Evolutionary conservation across 805 yeast genomes (phyloP), one percentile per base, ranked within the genome.

Genomic region (Wickerhamiella nectarea): DNA sequence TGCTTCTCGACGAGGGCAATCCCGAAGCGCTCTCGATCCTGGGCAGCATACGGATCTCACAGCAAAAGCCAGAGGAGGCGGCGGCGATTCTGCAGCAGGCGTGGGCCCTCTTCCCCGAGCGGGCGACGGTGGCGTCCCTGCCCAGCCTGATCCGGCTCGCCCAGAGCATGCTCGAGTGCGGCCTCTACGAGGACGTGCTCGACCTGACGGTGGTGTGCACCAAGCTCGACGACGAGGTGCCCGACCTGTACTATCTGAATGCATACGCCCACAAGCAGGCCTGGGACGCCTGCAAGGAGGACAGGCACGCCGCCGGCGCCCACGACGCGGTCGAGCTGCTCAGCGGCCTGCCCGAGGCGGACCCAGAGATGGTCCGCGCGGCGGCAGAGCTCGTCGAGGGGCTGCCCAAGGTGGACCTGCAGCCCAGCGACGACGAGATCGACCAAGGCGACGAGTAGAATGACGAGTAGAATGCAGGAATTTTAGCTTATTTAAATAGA

Each of bases 31-130:
- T 84, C 77, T 72, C 86, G 1, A 67, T 82, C 25, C 66, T 86
- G 49, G 85, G 94, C 4, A 84, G 94, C 35, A 82, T 91, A 48
- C 72, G 94, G 48, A 85, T 89, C 38, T 82, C 95, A 6, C 97
- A 91, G 61, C 86, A 79, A 57, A 66, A 76, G 41, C 69, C 65
- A 34, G 69, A 70, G 0, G 95, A 86, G 6, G 97, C 97, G 10
- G 61, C 63, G 38, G 68, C 70, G 20, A 86, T 91, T 0, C 66
- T 87, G 41, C 44, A 50, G 11, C 72, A 73, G 54, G 69, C 95
- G 1, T 85, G 95, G 95, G 70, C 68, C 21, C 66, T 80, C 42
- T 84, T 79, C 56, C 79, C 73, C 50, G 64, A 66, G 17, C 73
- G 69, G 61, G 48, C 50, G 17, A 37, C 41, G 1, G 38, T 34